Evolutionary conservation across 78 protist genomes (phyloP).

Genomic region (Creolimax fragrantissima): DNA sequence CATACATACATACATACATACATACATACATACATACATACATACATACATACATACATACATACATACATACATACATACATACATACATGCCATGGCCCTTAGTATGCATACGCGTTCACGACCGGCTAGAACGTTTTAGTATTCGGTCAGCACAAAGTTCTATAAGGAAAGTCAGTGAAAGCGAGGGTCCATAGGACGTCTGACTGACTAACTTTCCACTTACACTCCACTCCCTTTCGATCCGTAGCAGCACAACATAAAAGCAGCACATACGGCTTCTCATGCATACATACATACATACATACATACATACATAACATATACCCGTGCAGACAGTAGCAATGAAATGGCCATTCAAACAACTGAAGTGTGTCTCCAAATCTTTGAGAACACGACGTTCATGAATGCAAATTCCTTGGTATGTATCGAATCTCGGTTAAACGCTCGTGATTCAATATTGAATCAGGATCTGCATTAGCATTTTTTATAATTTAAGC

Average conservation of each 20-base stretch:
- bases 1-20: neutral
- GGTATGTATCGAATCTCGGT: too few species aligned
- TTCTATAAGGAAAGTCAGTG: too few species aligned
- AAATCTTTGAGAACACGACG: neutral
- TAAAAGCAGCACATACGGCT: neutral
- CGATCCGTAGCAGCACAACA: neutral
- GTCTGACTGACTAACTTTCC: too few species aligned
- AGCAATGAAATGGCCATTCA: neutral
- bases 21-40: neutral
- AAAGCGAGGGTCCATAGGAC: too few species aligned
- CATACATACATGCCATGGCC: neutral
- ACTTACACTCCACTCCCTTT: too few species aligned
- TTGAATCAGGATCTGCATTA: too few species aligned
- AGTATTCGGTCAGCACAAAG: too few species aligned
- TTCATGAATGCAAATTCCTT: neutral
- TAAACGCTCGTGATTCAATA: too few species aligned
- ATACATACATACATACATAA: neutral
- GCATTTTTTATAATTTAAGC: too few species aligned
- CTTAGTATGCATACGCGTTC: neutral
- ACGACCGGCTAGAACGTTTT: too few species aligned
- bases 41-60: neutral
- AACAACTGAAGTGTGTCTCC: neutral
- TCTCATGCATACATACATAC: neutral
- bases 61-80: neutral
- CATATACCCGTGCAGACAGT: too few species aligned